Evolutionary conservation across 1,284 basidiomycete genomes (phyloP).

Genomic region (Hemileia vastatrix): DNA sequence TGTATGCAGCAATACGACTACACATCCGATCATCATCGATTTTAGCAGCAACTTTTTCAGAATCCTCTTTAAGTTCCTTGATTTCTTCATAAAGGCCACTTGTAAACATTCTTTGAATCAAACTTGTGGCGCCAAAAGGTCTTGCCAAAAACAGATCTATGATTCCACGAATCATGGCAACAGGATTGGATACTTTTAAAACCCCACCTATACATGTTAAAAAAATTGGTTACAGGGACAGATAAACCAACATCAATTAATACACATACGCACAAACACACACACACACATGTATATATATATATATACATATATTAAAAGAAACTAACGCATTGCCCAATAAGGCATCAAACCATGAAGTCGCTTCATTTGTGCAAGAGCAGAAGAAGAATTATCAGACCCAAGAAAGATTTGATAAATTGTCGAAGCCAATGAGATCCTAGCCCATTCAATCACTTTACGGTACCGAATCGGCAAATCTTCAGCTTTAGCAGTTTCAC

Average conservation of each 20-base stretch:
- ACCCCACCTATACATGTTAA: conserved; percentile 83
- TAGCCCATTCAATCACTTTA: conserved; percentile 88
- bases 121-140: conserved; percentile 84
- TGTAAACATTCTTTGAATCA: conserved; percentile 56
- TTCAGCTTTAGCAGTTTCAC: conserved; percentile 64
- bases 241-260: too few species aligned
- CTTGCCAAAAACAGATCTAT: conserved; percentile 95
- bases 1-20: conserved; percentile 75
- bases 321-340: conserved; percentile 42
- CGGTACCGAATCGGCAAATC: conserved; percentile 75
- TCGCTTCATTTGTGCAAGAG: conserved; percentile 75
- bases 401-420: conserved; percentile 92
- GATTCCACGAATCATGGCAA: conserved; percentile 85
- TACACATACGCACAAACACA: neutral
- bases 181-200: conserved; percentile 86
- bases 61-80: conserved; percentile 69
- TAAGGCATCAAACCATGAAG: conserved; percentile 97
- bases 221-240: too few species aligned
- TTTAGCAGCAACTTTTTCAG: conserved; percentile 73
- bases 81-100: conserved; percentile 83
- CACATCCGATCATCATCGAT: conserved; percentile 78
- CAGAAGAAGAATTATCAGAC: conserved; percentile 82
- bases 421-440: conserved; percentile 89
- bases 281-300: neutral
- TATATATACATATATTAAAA: neutral